Evolutionary conservation across 2,329 filamentous ascomycete species (phyloP).

Genomic region (Aspergillus aculeatus): DNA sequence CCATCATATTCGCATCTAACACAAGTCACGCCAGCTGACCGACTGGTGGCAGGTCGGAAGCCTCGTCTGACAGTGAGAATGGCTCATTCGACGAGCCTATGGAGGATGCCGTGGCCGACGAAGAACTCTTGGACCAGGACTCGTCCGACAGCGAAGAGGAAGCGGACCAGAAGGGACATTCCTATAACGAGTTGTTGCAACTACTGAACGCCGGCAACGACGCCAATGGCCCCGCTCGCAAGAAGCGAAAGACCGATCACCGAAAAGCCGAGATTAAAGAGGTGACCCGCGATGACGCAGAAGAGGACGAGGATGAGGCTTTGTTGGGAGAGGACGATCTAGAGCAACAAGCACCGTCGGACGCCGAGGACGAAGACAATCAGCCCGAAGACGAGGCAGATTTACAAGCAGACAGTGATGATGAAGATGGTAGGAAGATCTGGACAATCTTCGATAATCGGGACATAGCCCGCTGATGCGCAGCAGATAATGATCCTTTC

Average conservation of each 20-base stretch:
- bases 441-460: not conserved
- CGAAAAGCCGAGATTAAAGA: conserved; percentile 28
- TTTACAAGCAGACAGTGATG: conserved; percentile 31
- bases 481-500: conserved; percentile 68
- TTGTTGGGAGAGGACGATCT: conserved; percentile 44
- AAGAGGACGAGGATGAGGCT: conserved; percentile 24
- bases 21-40: conserved; percentile 8
- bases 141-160: conserved; percentile 48
- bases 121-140: conserved; percentile 32
- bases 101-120: conserved; percentile 46
- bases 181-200: conserved; percentile 59
- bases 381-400: conserved; percentile 36
- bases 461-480: conserved; percentile 42
- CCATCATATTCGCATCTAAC: not conserved
- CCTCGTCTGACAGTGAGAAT: conserved; percentile 27
- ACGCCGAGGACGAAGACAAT: conserved; percentile 42
- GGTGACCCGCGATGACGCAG: conserved; percentile 23
- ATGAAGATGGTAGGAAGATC: conserved; percentile 35
- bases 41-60: conserved; percentile 25
- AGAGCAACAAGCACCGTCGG: conserved; percentile 51
- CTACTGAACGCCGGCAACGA: conserved; percentile 49
- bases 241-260: conserved; percentile 53
- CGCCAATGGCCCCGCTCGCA: conserved; percentile 48
- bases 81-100: conserved; percentile 40
- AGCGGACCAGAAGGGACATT: conserved; percentile 39